Evolutionary conservation across 2,329 filamentous ascomycete genomes (phyloP), one percentile per base, ranked within the genome.

Genomic region (Fusarium newnesense): DNA sequence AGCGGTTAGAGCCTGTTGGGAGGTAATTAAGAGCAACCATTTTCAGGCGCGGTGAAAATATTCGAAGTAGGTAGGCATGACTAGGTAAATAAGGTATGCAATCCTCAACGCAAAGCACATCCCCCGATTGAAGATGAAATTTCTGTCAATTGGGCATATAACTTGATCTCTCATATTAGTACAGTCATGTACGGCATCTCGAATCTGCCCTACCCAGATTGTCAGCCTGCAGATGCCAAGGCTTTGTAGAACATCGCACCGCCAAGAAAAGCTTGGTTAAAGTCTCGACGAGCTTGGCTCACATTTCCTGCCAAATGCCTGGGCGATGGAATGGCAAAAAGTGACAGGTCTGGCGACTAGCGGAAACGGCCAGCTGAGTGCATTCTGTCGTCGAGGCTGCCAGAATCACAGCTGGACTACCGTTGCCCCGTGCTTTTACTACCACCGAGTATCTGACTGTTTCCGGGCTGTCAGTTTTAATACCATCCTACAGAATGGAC

Each of bases 241-340:
- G 44, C 65, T 53, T 64, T 64, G 49, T 64, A 65, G 57, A 54
- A 68, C 70, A 72, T 70, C 69, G 71, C 73, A 71, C 54, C 69
- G 77, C 77, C 77, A 79, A 78, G 76, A 75, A 75, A 78, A 78
- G 77, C 77, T 79, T 79, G 77, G 73, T 76, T 69, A 47, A 66
- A 65, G 56, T 62, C 64, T 77, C 69, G 66, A 74, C 64, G 59
- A 72, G 72, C 72, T 76, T 76, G 75, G 73, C 68, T 74, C 64
- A 65, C 70, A 65, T 60, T 60, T 74, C 47, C 44, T 62, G 63
- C 64, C 65, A 47, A 66, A 66, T 66, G 60, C 52, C 66, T 65
- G 49, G 68, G 56, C 56, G 43, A 40, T 57, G 30, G 66, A 64
- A 64, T 66, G 63, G 58, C 40, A 53, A 59, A 52, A 70, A 18